Evolutionary conservation across 306 rosid genomes (phyloP).

Genomic region (Glycine tomentella): DNA sequence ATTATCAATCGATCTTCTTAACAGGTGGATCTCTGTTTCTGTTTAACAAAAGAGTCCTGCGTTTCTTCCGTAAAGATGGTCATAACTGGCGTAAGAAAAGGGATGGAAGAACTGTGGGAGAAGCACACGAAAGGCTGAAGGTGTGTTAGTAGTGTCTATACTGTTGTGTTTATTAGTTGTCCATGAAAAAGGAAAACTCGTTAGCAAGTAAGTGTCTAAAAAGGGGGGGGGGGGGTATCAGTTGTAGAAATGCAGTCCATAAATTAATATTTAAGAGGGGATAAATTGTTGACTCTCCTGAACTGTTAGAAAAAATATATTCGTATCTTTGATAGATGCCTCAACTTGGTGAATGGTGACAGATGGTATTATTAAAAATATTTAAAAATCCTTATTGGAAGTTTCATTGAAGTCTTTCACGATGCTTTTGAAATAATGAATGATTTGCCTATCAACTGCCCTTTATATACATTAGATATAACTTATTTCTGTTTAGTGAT

Average conservation of each 20-base stretch:
- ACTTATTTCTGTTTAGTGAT: constrained; percentile 13
- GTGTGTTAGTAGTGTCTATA: constrained; percentile 53
- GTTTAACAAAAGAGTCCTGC: constrained; percentile 88
- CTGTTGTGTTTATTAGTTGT: constrained; percentile 20
- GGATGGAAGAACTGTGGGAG: constrained; percentile 96
- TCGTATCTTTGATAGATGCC: constrained; percentile 28
- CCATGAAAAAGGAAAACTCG: constrained; percentile 3
- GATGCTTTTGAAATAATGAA: constrained; percentile 10
- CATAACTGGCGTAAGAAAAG: constrained; percentile 96
- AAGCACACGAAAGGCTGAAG: constrained; percentile 99
- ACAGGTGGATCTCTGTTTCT: constrained; percentile 96
- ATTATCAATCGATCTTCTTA: constrained; percentile 35
- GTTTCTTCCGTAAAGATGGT: constrained; percentile 97
- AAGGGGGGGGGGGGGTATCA: constrained; percentile 30
- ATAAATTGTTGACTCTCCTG: background rate
- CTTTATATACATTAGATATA: constrained; percentile 3
- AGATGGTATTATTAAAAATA: constrained; percentile 12
- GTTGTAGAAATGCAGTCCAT: constrained; percentile 13
- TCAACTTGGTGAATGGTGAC: constrained; percentile 21
- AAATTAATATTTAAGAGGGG: background rate
- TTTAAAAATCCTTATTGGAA: background rate
- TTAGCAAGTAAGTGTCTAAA: constrained; percentile 29
- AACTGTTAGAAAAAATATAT: constrained; percentile 4
- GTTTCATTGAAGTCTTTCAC: constrained; percentile 12
- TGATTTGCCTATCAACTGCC: background rate